Base-by-base conservation (phyloP, 495 filamentous ascomycete genomes). In the Xylaria cubensis region DNA sequence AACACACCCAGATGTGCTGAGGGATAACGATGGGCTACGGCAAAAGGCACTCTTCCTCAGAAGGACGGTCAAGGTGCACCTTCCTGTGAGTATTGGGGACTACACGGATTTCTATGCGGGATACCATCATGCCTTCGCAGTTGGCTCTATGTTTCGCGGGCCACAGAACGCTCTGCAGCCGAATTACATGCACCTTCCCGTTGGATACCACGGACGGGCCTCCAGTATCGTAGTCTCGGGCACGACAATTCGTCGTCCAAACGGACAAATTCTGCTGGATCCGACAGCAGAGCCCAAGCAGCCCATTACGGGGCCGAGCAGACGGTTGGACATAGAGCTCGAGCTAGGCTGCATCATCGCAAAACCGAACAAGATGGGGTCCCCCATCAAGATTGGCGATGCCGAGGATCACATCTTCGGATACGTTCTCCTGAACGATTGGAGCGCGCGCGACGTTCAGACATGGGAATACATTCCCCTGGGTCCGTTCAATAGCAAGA, bases 71-170 rank as follows among this genome's bases (percentile, higher is more conserved):
- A 87, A 83, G 67, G 92, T 89, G 79, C 92, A 97, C 70, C 78
- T 98, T 17, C 95, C 95, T 6, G 90, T 98, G 89, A 85, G 87
- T 42, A 94, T 97, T 67, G 92, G 93, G n/a, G 94, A 98, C 79
- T 98, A 98, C 82, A 97, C 95, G 15, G 95, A 98, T 82, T 98
- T 98, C 84, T 98, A 94, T 82, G 95, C 92, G n/a, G 95, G 95
- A 34, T 82, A 90, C 65, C 90, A 97, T 77, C 95, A 98, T 82
- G 95, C 95, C 50, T 92, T 89, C 83, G 92, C 92, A 68, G 87
- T 92, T n/a, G 91, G 93, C 1, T 86, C 86, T 29, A 83, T 98
- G 65, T 96, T 97, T 84, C 90, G 95, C n/a, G 94, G 94, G 0
- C 86, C 89, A 0, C 86, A 90, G 42, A 92, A 93, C 72, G 93